Base-by-base conservation (phyloP, 108 stramenopile genomes). In the Conticribra guillardii region DNA sequence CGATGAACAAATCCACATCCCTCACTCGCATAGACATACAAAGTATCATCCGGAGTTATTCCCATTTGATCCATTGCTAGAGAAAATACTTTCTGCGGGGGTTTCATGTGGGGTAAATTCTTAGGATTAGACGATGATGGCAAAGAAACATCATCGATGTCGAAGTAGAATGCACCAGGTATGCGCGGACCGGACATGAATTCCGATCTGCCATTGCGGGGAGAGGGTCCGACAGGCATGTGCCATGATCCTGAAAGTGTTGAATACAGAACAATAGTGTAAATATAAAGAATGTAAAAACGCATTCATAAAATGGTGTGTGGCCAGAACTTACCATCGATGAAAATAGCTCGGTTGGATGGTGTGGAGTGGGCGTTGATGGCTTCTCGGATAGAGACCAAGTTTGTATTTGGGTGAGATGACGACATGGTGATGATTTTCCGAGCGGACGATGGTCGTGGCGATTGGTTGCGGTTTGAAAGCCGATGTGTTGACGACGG, bases 91-190 rank as follows among this genome's bases (percentile, higher is more conserved):
- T 60, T 22, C 15, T 29, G 41, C 0, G 74, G 41, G 37, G 73
- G 78, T 56, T 59, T 73, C 84, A 79, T 82, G 50, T 77, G 70
- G 19, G 67, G 69, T 37, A 80, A 61, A 28, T 55, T 47, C 66
- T 83, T 64, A 64, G 77, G 60, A 65, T 75, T 69, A 29, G 65
- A 26, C 67, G 81, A 63, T 1, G 62, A 46, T 18, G 66, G 63
- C 17, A 82, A 71, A 57, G 62, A 69, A 64, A 90, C 67, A 48
- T 90, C 89, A 49, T 80, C 86, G 59, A 90, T 85, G 51, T 93
- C 92, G 60, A 87, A 84, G 60, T 81, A 86, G 9, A 56, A 48
- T 9, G 88, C 82, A 45, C 85, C 83, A 5, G 76, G 80, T 24
- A 93, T 78, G 16, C 92, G 59, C 18, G 92, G 92, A 19, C 92